These are phyloP conservation scores for Microdochium paspali DNA, from an alignment of 2,329 filamentous ascomycete species.

Conservation along the genomic window DNA sequence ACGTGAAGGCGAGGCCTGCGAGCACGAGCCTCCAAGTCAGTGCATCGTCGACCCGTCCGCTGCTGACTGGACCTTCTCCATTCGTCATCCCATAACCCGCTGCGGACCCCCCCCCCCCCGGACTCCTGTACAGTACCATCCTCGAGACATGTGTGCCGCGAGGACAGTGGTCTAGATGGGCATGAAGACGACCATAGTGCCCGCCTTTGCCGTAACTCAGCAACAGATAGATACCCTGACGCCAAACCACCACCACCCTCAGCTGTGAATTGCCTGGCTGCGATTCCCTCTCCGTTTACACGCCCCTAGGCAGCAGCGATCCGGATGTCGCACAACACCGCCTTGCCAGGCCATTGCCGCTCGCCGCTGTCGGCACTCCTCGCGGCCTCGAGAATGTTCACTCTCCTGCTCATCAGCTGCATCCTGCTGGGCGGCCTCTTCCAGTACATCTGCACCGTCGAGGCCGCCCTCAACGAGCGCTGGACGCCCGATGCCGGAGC, in stretches of 20 bases:
- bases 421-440: constrained; percentile 27
- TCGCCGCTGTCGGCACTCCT: constrained; percentile 1
- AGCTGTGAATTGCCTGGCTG: not conserved
- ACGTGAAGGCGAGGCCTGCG: too few relatives aligned
- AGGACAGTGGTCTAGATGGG: not conserved
- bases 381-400: constrained; percentile 13
- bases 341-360: not conserved
- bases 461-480: constrained; percentile 30
- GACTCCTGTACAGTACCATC: not conserved
- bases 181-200: not conserved
- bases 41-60: too few relatives aligned
- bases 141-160: not conserved
- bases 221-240: too few relatives aligned
- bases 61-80: too few relatives aligned
- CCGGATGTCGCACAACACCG: not conserved
- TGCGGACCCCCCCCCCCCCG: not conserved
- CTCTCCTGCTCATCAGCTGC: constrained; percentile 24
- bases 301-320: not conserved
- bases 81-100: too few relatives aligned
- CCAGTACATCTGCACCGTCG: constrained; percentile 32
- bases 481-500: constrained; percentile 41
- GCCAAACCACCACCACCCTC: too few relatives aligned
- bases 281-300: not conserved
- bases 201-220: not conserved
- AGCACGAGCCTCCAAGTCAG: too few relatives aligned